phyloP scores from a whole-genome alignment of 345 rosid genomes.

The Hypericum perforatum region DNA sequence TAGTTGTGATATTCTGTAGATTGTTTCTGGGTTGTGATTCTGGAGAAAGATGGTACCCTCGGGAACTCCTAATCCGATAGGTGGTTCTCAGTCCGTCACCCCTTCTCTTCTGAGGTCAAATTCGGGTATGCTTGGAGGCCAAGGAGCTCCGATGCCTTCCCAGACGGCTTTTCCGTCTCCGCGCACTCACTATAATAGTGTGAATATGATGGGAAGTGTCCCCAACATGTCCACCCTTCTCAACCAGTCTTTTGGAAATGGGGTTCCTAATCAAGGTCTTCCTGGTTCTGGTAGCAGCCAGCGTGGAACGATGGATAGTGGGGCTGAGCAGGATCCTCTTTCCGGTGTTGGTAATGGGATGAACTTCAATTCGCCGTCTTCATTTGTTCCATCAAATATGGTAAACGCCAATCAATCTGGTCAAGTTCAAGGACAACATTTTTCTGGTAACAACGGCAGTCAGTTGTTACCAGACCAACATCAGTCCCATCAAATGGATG shows the following conservation, averaged over 20 bases:
- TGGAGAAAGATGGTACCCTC: constrained; percentile 64
- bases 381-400: constrained; percentile 51
- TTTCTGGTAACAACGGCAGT: constrained; percentile 45
- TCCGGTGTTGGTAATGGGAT: constrained; percentile 55
- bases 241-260: constrained; percentile 81
- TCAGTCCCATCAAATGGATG: constrained; percentile 51
- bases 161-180: constrained; percentile 67
- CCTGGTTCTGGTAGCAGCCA: constrained; percentile 45
- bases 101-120: constrained; percentile 64
- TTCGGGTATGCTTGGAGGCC: constrained; percentile 64
- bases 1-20: constrained; percentile 11
- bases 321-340: constrained; percentile 70
- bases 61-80: constrained; percentile 70
- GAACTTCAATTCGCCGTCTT: constrained; percentile 51
- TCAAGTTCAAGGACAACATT: constrained; percentile 77
- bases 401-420: constrained; percentile 52
- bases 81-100: constrained; percentile 60
- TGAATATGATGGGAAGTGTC: constrained; percentile 74
- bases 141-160: constrained; percentile 64
- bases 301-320: constrained; percentile 49
- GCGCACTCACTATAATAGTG: constrained; percentile 53
- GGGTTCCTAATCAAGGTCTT: constrained; percentile 41
- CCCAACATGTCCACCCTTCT: constrained; percentile 71
- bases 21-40: constrained; percentile 15
- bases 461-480: constrained; percentile 64